Conservation (phyloP, 2,329 filamentous ascomycete genomes). For the Cytospora piceicola region DNA sequence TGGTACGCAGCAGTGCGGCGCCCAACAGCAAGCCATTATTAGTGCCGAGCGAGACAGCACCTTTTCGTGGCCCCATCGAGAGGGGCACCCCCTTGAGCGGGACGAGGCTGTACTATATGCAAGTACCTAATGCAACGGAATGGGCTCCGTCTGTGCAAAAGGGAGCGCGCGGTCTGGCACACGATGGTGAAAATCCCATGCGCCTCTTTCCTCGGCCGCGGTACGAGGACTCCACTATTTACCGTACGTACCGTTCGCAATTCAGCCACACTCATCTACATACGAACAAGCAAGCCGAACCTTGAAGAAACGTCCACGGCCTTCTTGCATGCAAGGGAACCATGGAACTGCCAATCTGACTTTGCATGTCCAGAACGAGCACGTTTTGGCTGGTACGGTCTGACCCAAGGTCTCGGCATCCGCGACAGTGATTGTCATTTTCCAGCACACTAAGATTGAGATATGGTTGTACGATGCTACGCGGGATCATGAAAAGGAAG, state of each 20-base stretch:
- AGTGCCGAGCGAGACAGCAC: conserved; percentile 2
- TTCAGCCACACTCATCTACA: conserved; percentile 20
- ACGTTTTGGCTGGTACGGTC: conserved; percentile 9
- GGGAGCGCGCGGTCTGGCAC: conserved; percentile 1
- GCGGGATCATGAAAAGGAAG: conserved; percentile 1
- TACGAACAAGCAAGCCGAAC: background rate
- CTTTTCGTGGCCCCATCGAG: background rate
- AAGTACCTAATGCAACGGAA: background rate
- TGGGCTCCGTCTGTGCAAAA: background rate
- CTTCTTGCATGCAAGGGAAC: background rate
- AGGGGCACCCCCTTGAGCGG: conserved; percentile 2
- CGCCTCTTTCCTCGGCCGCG: background rate
- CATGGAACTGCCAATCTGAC: background rate
- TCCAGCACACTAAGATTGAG: conserved; percentile 3
- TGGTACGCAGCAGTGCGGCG: background rate
- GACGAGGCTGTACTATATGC: background rate
- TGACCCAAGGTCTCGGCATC: conserved; percentile 20
- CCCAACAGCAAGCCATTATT: conserved; percentile 2
- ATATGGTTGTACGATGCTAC: conserved; percentile 6
- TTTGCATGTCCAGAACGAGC: background rate
- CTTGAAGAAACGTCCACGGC: background rate
- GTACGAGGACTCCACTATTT: conserved; percentile 13
- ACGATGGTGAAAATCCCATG: background rate
- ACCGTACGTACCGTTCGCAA: conserved; percentile 7
- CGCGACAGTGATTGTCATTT: conserved; percentile 9